Base-by-base conservation (phyloP, 495 filamentous ascomycete genomes). In the Evernia prunastri region DNA sequence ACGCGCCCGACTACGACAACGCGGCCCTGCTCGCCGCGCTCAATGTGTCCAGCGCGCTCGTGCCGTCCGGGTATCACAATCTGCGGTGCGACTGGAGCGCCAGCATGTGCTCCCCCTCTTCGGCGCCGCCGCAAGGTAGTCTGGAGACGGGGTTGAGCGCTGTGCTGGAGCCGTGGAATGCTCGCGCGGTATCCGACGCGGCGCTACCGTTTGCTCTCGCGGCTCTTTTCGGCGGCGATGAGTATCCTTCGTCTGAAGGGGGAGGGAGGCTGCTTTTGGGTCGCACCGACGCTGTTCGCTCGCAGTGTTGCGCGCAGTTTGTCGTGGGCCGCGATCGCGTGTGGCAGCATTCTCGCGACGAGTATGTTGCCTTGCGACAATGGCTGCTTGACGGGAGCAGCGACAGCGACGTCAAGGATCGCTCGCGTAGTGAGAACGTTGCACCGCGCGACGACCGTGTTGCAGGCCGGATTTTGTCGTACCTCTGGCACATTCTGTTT, bases 11-110 rank as follows among this genome's bases (percentile, higher is more conserved):
- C 5, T 49, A 49, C 45, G 45, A 49, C 23, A 49, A 49, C 23
- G 45, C 45, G 4, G 54, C 77, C 3, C 89, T 89, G 72, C 75
- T 79, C 35, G 84, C 79, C 56, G 83, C 45, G n/a, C 45, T 49
- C n/a, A 49, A 49, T 27, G 23, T 49, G 10, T 49, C 45, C 12
- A 23, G 8, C n/a, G 45, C 45, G n/a, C 45, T 49, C 23, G 45
- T 23, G 11, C 45, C 45, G 23, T 27, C 45, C 10, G 45, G 23
- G 23, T 49, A 49, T 17, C 45, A 49, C 13, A 49, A 49, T 27
- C 23, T 49, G 23, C 45, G 45, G 4, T 49, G 45, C 12, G 45
- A 49, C 45, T 49, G 45, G 45, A 49, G 45, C 45, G 45, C 45
- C 11, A 49, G 45, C 45, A 49, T 27, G 45, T 49, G 45, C 45